Conservation (phyloP, 371 early-diverging fungal genomes). For the Choanephora cucurbitarum region DNA sequence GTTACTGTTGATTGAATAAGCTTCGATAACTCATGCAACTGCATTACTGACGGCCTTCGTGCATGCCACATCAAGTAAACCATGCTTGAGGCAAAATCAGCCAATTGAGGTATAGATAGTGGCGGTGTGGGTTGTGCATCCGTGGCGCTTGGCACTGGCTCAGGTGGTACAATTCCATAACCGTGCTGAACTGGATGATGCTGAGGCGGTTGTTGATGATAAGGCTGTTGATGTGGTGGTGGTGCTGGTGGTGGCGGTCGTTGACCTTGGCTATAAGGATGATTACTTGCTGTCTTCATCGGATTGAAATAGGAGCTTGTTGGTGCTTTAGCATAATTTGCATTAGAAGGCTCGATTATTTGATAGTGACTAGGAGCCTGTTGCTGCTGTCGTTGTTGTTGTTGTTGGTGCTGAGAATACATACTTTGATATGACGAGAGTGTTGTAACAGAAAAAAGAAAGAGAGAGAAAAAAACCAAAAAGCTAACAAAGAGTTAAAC, state of each 20-base stretch:
- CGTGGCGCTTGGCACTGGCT: conserved; percentile 41
- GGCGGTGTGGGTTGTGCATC: conserved; percentile 33
- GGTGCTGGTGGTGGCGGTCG: conserved; percentile 26
- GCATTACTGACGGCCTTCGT: conserved; percentile 52
- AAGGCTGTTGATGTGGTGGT: conserved; percentile 12
- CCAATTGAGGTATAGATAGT: conserved; percentile 50
- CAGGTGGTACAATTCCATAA: conserved; percentile 24
- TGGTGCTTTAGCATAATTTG: conserved; percentile 15
- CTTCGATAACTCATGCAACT: conserved; percentile 35
- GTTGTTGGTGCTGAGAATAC: conserved; percentile 25
- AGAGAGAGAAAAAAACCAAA: too few species aligned
- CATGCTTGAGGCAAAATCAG: conserved; percentile 69
- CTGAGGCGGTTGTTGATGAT: conserved; percentile 2
- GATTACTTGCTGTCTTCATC: conserved; percentile 7
- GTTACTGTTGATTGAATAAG: conserved; percentile 2
- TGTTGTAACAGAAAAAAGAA: too few species aligned
- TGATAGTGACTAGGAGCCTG: conserved; percentile 9
- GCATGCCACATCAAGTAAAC: conserved; percentile 70
- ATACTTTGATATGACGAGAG: not conserved
- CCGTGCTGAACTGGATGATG: not conserved
- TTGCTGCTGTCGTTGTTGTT: conserved; percentile 12
- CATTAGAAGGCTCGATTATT: conserved; percentile 14
- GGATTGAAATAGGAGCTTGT: conserved; percentile 8
- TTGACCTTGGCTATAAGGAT: conserved; percentile 1
- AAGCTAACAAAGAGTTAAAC: too few species aligned